Evolutionary conservation across 352 stramenopile species (phyloP).

Genomic region (Blastocystis hominis): DNA sequence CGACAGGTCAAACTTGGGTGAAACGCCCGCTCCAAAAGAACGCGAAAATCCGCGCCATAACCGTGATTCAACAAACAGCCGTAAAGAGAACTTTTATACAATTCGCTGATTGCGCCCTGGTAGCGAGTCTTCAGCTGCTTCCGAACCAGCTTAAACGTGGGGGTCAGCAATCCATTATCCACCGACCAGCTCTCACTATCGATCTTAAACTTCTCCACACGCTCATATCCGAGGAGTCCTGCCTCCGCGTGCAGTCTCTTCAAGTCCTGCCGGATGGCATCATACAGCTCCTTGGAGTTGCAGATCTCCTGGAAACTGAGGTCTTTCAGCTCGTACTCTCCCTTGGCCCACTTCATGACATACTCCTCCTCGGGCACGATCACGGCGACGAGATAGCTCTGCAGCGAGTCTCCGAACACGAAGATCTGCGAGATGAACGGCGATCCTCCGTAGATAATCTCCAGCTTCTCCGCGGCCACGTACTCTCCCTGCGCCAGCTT

Average conservation of each 20-base stretch:
- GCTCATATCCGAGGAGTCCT: conserved; percentile 81
- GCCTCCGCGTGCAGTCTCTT: conserved; percentile 66
- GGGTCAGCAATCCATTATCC: conserved; percentile 81
- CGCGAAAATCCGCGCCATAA: background rate
- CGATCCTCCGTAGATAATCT: conserved; percentile 82
- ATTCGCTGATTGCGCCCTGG: conserved; percentile 65
- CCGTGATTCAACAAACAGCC: background rate
- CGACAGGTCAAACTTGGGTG: background rate
- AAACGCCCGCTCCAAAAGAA: background rate
- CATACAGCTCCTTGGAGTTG: conserved; percentile 63
- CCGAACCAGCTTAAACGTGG: conserved; percentile 89
- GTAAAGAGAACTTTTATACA: conserved; percentile 69
- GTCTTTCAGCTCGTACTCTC: conserved; percentile 30
- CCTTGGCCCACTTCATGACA: conserved; percentile 72
- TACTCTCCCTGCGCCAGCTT: conserved; percentile 88
- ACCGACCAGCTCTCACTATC: conserved; percentile 74
- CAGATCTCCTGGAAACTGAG: conserved; percentile 61
- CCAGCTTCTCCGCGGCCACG: conserved; percentile 87
- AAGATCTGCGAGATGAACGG: conserved; percentile 80
- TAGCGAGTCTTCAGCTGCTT: conserved; percentile 70
- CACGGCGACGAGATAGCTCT: conserved; percentile 83
- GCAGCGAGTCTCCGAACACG: conserved; percentile 86
- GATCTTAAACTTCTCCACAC: conserved; percentile 74
- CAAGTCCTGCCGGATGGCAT: conserved; percentile 72
- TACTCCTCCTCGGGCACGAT: conserved; percentile 81